These are phyloP conservation scores for Aureobasidium zeae DNA, from an alignment of 2,329 filamentous ascomycete genomes.

Conservation along the genomic window DNA sequence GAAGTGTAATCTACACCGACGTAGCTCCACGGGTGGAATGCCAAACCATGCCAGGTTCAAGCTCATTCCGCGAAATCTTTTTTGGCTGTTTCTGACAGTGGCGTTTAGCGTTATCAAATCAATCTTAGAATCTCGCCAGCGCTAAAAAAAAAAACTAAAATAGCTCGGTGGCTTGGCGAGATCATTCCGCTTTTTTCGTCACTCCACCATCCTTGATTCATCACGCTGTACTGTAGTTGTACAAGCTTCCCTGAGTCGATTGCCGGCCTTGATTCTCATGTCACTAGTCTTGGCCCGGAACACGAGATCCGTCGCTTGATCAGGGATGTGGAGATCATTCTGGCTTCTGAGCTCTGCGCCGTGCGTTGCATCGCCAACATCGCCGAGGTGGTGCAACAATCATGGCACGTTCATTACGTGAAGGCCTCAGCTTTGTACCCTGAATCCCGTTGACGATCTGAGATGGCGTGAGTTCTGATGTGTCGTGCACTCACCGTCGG, in stretches of 20 bases:
- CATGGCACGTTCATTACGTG: too few relatives aligned
- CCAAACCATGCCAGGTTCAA: conserved; percentile 1
- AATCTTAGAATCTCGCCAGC: conserved; percentile 12
- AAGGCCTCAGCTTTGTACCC: too few relatives aligned
- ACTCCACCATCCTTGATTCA: too few relatives aligned
- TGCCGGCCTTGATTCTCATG: not conserved
- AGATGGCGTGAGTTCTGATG: too few relatives aligned
- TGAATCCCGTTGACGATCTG: not conserved
- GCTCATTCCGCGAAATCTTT: not conserved
- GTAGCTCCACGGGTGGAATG: too few relatives aligned
- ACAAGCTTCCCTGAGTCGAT: not conserved
- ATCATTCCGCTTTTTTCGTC: not conserved
- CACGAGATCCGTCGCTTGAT: not conserved
- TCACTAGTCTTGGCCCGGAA: not conserved
- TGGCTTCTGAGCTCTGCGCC: too few relatives aligned
- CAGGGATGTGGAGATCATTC: too few relatives aligned
- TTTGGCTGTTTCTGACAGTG: not conserved
- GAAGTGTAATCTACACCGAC: too few relatives aligned
- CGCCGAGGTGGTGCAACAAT: too few relatives aligned
- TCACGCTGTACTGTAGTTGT: too few relatives aligned
- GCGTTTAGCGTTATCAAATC: conserved; percentile 13
- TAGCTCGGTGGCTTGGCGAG: not conserved
- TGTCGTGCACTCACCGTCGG: not conserved
- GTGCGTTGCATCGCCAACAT: too few relatives aligned
- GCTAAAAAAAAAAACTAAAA: too few relatives aligned